These are phyloP conservation scores for Suhomyces wounanorum DNA, from an alignment of 1,139 yeast species.

Conservation along the genomic window DNA sequence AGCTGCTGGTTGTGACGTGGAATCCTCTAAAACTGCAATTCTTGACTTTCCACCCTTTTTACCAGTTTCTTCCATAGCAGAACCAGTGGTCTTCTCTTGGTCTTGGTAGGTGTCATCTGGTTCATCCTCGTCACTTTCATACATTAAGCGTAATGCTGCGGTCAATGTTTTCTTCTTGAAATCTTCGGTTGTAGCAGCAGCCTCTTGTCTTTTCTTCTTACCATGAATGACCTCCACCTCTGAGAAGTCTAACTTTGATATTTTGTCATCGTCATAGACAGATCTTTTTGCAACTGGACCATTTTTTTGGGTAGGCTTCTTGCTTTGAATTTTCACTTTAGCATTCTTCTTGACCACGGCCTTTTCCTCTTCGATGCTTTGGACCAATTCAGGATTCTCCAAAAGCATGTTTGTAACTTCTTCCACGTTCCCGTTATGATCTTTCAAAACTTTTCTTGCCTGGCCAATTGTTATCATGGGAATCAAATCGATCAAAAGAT, in stretches of 20 bases:
- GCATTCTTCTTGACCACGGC: constrained; percentile 6
- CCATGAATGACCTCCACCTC: constrained; percentile 23
- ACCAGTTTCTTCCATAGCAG: constrained; percentile 24
- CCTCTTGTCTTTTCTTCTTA: constrained; percentile 20
- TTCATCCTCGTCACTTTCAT: constrained; percentile 76
- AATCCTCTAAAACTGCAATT: constrained; percentile 21
- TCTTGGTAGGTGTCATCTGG: constrained; percentile 86
- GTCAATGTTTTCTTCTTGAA: constrained; percentile 58
- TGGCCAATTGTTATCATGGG: constrained; percentile 53
- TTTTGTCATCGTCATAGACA: constrained; percentile 33
- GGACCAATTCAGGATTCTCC: constrained; percentile 55
- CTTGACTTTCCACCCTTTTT: constrained; percentile 11
- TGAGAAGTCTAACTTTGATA: constrained; percentile 26
- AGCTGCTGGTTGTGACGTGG: neutral
- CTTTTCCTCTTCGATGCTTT: constrained; percentile 17
- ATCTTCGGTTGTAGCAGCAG: constrained; percentile 27
- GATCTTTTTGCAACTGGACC: constrained; percentile 18
- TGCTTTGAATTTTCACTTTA: constrained; percentile 2
- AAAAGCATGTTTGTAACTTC: constrained; percentile 58
- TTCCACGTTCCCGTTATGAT: constrained; percentile 57
- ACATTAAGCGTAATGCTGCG: constrained; percentile 64
- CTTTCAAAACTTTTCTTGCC: constrained; percentile 47
- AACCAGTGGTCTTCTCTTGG: constrained; percentile 53
- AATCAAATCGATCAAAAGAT: constrained; percentile 54
- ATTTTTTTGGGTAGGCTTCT: neutral